These are phyloP conservation scores for Cercospora sp. DNA, from an alignment of 2,329 filamentous ascomycete species.

Conservation along the genomic window DNA sequence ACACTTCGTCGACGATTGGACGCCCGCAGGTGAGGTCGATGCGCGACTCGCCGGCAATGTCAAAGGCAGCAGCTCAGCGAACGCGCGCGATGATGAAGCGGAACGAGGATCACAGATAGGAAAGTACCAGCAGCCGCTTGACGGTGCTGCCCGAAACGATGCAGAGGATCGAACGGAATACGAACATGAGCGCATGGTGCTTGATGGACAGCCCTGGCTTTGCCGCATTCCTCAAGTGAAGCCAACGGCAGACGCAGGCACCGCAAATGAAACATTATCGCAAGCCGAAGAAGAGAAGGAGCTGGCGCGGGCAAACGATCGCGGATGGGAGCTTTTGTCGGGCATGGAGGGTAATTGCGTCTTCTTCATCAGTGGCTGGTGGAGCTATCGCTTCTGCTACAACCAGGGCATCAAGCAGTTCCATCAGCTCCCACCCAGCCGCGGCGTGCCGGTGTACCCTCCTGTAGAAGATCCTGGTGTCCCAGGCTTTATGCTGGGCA, in stretches of 20 bases:
- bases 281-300: conserved; percentile 75
- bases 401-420: conserved; percentile 85
- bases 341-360: conserved; percentile 78
- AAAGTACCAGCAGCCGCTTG: conserved; percentile 26
- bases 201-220: conserved; percentile 72
- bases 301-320: conserved; percentile 71
- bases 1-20: conserved; percentile 63
- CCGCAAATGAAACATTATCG: conserved; percentile 35
- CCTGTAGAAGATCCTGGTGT: conserved; percentile 76
- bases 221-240: conserved; percentile 77
- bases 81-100: conserved; percentile 1
- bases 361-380: conserved; percentile 86
- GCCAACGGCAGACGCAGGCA: conserved; percentile 40
- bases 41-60: conserved; percentile 52
- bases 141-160: conserved; percentile 11
- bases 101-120: conserved; percentile 23
- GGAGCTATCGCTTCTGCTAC: conserved; percentile 95
- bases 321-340: conserved; percentile 77
- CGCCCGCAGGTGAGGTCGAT: conserved; percentile 69
- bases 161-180: conserved; percentile 20
- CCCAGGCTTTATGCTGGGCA: conserved; percentile 75
- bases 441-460: conserved; percentile 66
- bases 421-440: conserved; percentile 73
- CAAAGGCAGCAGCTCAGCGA: neutral
- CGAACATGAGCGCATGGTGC: conserved; percentile 71